Evolutionary conservation across 2,329 filamentous ascomycete genomes (phyloP).

Genomic region (Ramularia endophylla): DNA sequence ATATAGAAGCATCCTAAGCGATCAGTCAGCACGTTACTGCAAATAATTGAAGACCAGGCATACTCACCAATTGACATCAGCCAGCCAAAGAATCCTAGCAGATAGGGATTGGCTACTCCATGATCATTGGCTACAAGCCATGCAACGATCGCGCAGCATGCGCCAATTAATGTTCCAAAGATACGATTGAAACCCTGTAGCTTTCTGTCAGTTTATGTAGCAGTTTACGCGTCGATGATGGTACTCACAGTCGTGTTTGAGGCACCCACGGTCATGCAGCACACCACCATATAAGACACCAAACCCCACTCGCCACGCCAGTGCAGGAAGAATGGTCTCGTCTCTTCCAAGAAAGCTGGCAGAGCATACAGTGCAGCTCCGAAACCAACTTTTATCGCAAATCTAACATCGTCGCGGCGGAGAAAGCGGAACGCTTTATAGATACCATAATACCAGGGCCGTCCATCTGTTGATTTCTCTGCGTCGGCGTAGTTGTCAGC

Average conservation of each 20-base stretch:
- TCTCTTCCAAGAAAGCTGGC: slow-evolving; percentile 75
- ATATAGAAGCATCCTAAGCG: slow-evolving; percentile 75
- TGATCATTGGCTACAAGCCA: slow-evolving; percentile 61
- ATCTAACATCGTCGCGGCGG: slow-evolving; percentile 61
- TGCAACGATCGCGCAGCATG: slow-evolving; percentile 64
- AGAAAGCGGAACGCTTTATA: slow-evolving; percentile 53
- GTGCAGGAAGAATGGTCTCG: slow-evolving; percentile 71
- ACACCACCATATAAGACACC: slow-evolving; percentile 95
- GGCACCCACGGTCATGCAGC: slow-evolving; percentile 94
- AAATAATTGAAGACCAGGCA: slow-evolving; percentile 15
- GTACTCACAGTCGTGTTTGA: slow-evolving; percentile 76
- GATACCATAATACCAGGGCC: slow-evolving; percentile 40
- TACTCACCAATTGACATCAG: slow-evolving; percentile 51
- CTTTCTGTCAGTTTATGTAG: too few species aligned
- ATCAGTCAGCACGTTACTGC: neutral
- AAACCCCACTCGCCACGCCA: slow-evolving; percentile 98
- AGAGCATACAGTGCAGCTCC: slow-evolving; percentile 85
- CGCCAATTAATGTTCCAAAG: slow-evolving; percentile 77
- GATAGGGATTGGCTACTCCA: slow-evolving; percentile 60
- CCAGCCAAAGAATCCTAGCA: slow-evolving; percentile 77
- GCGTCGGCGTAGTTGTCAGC: slow-evolving; percentile 28
- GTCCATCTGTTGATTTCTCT: slow-evolving; percentile 17
- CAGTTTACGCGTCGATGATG: neutral
- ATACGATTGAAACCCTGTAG: slow-evolving; percentile 60
- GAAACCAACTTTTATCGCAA: slow-evolving; percentile 87